Conservation (phyloP, 139 green algal species). For the Nannochloris sp. region DNA sequence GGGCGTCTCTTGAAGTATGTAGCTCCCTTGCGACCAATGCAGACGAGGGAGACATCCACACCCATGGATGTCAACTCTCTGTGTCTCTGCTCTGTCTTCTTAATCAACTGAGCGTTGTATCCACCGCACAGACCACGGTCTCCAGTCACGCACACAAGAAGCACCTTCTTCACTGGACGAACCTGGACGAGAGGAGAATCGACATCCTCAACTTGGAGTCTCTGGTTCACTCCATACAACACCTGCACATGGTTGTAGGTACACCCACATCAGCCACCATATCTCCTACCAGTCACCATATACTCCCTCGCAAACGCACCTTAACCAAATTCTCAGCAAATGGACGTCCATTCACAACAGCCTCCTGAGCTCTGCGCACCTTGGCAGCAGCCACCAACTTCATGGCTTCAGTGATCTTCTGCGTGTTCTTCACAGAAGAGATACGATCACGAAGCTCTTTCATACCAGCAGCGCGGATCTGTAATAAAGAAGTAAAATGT, state of each 20-base stretch:
- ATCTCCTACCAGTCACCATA: too few relatives aligned
- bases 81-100: conserved; percentile 71
- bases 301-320: conserved; percentile 43
- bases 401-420: conserved; percentile 99
- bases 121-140: conserved; percentile 97
- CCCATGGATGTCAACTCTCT: conserved; percentile 79
- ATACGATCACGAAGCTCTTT: conserved; percentile 95
- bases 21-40: conserved; percentile 87
- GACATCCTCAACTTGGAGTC: conserved; percentile 90
- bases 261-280: too few relatives aligned
- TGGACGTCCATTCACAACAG: conserved; percentile 90
- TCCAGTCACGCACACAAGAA: conserved; percentile 82
- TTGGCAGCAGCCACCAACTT: conserved; percentile 92
- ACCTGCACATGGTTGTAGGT: conserved; percentile 43
- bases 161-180: conserved; percentile 89
- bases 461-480: conserved; percentile 45
- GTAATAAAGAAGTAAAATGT: not conserved
- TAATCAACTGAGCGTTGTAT: conserved; percentile 96
- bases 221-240: conserved; percentile 95
- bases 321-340: conserved; percentile 99
- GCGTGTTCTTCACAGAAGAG: conserved; percentile 92
- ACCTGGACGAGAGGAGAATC: conserved; percentile 88
- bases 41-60: conserved; percentile 72
- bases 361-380: conserved; percentile 91
- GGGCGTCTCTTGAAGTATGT: conserved; percentile 83